Evolutionary conservation across 2,329 filamentous ascomycete genomes (phyloP), one percentile per base, ranked within the genome.

Genomic region (Hymenoscyphus scutula): DNA sequence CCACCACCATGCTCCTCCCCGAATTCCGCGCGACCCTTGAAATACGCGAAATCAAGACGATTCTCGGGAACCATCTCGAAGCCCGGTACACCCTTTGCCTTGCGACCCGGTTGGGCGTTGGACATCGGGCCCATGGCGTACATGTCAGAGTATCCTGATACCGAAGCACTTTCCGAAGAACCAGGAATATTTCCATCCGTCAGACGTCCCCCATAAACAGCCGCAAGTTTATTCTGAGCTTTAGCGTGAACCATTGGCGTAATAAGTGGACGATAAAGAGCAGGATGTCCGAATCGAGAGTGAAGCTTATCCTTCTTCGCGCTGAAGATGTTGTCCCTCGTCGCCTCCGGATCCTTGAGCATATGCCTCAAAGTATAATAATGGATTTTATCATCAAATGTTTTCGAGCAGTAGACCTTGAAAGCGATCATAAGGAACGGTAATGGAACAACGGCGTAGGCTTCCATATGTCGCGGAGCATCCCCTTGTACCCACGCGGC

Each of bases 161-260:
- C 80, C 13, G 82, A 86, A 69, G 79, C 78, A 29, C 81, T 76
- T 58, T 88, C 82, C 61, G 81, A 79, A 0, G 82, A 79, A n/a
- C 81, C 82, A 1, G 81, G 81, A 29, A 85, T 84, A 30, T 86
- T 82, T 1, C 86, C 84, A 62, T 92, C 88, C 2, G 82, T 83
- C 27, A 96, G 78, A 4, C 94, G 88, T 11, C 93, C 94, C 27
- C 87, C 87, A 74, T 97, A 97, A 57, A 99, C 83, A 53, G 90
- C 86, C n/a, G 89, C 88, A 10, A 99, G 82, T 48, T 95, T 83
- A 63, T 95, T 92, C 71, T 95, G 91, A 2, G 92, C 91, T 76
- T 90, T 96, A 60, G 91, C 89, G 71, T 96, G 89, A 3, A 98
- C 94, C 93, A 98, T 97, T 2, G 94, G 94, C 0, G 92, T 96